Evolutionary conservation across 2,329 filamentous ascomycete species (phyloP), one percentile per base, ranked within the genome.

Genomic region (Hypoxylon sp.): DNA sequence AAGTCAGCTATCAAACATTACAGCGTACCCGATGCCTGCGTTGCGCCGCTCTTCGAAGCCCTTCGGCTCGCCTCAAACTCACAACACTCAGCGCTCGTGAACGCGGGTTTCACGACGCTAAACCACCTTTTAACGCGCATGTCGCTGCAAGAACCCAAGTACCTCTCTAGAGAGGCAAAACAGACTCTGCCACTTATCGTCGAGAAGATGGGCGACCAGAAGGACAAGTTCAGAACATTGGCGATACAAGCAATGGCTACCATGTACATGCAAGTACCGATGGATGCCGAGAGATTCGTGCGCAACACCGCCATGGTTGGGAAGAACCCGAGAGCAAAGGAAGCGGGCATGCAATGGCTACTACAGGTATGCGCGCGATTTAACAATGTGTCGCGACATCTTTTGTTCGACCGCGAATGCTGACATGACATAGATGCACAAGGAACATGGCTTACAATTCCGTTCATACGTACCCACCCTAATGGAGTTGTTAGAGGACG

Each of bases 1-100:
- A 97, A 97, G 82, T 94, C 92, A 48, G 89, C 90, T 79, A 97
- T 97, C 85, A 97, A 97, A 81, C 94, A 97, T 81, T 91, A 92
- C 79, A 94, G 94, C 83, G 93, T 97, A 50, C 93, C 94, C 68
- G 93, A 97, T 72, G 81, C 82, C 61, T 88, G 86, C 75, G 88
- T 97, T 74, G 82, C 89, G 27, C 85, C 89, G 64, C 89, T 97
- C 71, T 97, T 97, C 81, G 94, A 98, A 68, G 92, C 91, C 71
- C 85, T 97, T 76, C 91, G 91, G 70, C 83, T 90, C 59, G 92
- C 93, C 67, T 91, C 95, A 72, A 84, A 86, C 60, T 92, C 93
- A 46, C 91, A 92, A 75, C 92, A 97, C 76, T 91, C 91, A 48
- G 88, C 89, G 35, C 90, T 97, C 69, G 90, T 92, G 72, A 92